Evolutionary conservation across 306 rosid genomes (phyloP).

Genomic region (Gillenia trifoliata): DNA sequence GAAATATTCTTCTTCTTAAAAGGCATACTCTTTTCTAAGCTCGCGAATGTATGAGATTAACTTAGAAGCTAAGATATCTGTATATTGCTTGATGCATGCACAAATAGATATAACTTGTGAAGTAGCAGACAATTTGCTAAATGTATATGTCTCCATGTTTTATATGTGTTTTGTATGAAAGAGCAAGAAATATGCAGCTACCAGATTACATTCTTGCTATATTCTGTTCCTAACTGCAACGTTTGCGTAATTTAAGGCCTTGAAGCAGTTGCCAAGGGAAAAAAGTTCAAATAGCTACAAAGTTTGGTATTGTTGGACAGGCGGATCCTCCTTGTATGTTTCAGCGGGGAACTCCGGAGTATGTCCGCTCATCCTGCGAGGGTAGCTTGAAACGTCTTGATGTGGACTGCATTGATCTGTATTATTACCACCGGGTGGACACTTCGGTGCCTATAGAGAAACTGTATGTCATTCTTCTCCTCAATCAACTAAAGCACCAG

Average conservation of each 20-base stretch:
- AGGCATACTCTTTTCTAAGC: too few species aligned
- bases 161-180: neutral
- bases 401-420: constrained; percentile 69
- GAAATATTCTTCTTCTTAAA: constrained; percentile 32
- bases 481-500: neutral
- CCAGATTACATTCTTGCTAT: neutral
- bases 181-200: neutral
- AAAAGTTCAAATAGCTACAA: constrained; percentile 67
- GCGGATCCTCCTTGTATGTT: constrained; percentile 12
- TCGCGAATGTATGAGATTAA: neutral
- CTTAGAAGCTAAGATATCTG: too few species aligned
- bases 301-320: constrained; percentile 47
- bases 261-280: constrained; percentile 64
- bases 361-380: constrained; percentile 67
- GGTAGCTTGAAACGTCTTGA: constrained; percentile 68
- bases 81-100: neutral
- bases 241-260: constrained; percentile 29
- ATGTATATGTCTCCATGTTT: neutral
- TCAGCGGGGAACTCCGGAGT: constrained; percentile 60
- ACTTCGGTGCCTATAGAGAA: constrained; percentile 63
- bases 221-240: neutral
- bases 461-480: constrained; percentile 33
- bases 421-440: constrained; percentile 73
- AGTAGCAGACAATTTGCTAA: neutral
- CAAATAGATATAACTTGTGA: neutral